A percentile compares a stretch with the other conserved stretches of the same genome.
These are phyloP conservation scores for Acanthamoeba royreba DNA, from an alignment of 208 protist genomes.

Conservation along the genomic window DNA sequence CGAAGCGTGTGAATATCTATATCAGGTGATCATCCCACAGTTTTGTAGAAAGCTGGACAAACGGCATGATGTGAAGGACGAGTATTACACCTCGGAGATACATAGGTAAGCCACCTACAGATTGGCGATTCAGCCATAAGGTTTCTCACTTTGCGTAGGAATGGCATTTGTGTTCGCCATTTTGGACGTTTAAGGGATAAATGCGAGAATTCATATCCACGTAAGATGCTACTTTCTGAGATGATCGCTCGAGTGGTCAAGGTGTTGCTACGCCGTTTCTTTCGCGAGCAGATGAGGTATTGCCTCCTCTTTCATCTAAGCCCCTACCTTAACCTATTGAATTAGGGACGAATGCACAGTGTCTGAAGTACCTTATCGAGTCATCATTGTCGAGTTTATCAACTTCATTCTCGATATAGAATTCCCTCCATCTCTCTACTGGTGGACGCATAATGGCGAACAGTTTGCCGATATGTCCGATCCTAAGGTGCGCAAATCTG, in stretches of 20 bases:
- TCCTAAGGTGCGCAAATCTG: background rate
- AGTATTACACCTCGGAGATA: background rate
- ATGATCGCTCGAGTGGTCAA: constrained; percentile 4
- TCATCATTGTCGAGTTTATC: background rate
- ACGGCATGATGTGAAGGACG: background rate
- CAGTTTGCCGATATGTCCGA: background rate
- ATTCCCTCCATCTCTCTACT: background rate
- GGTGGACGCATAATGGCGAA: background rate
- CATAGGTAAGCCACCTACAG: background rate
- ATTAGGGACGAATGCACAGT: background rate
- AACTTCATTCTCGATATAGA: background rate
- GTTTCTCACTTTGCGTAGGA: background rate
- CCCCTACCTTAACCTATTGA: background rate
- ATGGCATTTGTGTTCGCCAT: background rate
- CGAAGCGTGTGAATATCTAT: background rate
- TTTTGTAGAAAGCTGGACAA: background rate
- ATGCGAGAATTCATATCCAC: background rate
- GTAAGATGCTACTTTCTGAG: constrained; percentile 8
- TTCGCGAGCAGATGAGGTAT: background rate
- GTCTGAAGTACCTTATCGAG: background rate
- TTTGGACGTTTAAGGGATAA: background rate
- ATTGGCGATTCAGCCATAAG: background rate
- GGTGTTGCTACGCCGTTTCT: background rate
- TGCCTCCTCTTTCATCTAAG: background rate
- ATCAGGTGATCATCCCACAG: background rate